Conservation (phyloP, 1,139 yeast species). For the Hansenula lynferdii region DNA sequence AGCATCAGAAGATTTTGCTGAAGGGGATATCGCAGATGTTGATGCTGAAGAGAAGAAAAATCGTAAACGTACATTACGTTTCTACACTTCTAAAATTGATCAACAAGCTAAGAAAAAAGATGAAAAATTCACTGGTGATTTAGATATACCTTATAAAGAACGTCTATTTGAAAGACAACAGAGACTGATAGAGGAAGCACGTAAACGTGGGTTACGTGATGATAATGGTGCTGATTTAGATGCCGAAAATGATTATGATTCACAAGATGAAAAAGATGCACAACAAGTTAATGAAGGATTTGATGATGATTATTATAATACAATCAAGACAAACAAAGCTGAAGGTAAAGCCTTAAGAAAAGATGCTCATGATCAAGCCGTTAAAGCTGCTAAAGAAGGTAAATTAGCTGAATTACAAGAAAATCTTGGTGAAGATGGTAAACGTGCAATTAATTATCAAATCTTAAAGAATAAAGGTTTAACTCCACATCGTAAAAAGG, state of each 20-base stretch:
- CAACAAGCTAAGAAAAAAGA: conserved; percentile 61
- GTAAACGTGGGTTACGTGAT: conserved; percentile 68
- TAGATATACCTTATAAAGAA: conserved; percentile 90
- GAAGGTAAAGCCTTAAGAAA: conserved; percentile 49
- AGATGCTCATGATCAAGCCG: conserved; percentile 67
- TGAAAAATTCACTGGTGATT: conserved; percentile 72
- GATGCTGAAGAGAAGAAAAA: conserved; percentile 84
- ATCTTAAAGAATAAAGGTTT: conserved; percentile 93
- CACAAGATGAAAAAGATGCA: conserved; percentile 42
- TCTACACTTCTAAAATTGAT: conserved; percentile 95
- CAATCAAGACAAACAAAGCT: conserved; percentile 43
- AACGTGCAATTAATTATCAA: conserved; percentile 93
- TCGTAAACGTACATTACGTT: conserved; percentile 81
- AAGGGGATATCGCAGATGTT: conserved; percentile 63
- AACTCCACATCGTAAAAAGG: conserved; percentile 89
- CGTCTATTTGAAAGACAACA: conserved; percentile 86
- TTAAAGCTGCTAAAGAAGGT: conserved; percentile 81
- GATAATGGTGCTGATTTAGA: conserved; percentile 54
- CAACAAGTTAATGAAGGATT: conserved; percentile 33
- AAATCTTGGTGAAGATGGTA: conserved; percentile 67
- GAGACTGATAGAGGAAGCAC: conserved; percentile 81
- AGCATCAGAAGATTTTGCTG: conserved; percentile 42
- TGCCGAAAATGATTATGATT: conserved; percentile 42
- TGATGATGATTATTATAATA: conserved; percentile 34
- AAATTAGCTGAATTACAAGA: conserved; percentile 70